Evolutionary conservation across 75 land plant genomes (phyloP).

Genomic region (Picea sitchensis): DNA sequence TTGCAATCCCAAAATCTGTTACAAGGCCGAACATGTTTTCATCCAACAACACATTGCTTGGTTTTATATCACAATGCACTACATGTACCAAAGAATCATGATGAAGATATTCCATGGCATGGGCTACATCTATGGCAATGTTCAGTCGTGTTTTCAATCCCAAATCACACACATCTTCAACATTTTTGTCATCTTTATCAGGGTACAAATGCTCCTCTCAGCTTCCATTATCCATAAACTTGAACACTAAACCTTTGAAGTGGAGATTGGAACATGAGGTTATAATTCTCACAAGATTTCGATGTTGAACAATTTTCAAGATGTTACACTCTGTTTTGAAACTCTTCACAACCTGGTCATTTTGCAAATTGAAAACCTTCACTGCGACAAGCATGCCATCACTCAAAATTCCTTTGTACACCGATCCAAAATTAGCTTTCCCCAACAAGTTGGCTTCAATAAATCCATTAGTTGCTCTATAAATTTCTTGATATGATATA

Average conservation of each 20-base stretch:
- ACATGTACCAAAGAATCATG: constrained; percentile 15
- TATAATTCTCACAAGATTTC: constrained; percentile 27
- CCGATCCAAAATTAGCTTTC: constrained; percentile 20
- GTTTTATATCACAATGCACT: constrained; percentile 41
- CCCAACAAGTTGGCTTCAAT: constrained; percentile 18
- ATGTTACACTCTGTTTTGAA: constrained; percentile 19
- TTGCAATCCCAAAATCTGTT: constrained; percentile 35
- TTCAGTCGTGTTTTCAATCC: neutral
- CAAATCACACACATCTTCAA: neutral
- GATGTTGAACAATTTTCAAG: constrained; percentile 19
- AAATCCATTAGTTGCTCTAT: constrained; percentile 20
- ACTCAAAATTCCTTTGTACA: constrained; percentile 20
- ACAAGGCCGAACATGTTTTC: constrained; percentile 24
- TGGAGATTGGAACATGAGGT: constrained; percentile 25
- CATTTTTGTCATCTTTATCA: constrained; percentile 2
- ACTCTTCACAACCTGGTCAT: constrained; percentile 1
- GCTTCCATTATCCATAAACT: constrained; percentile 37
- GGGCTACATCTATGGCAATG: constrained; percentile 25
- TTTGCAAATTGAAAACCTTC: constrained; percentile 20
- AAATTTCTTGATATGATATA: constrained; percentile 12
- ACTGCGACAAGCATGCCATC: constrained; percentile 23
- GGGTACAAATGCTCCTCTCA: constrained; percentile 14
- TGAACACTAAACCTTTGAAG: constrained; percentile 31
- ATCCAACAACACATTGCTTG: constrained; percentile 45
- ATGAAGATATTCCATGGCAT: constrained; percentile 35